Evolutionary conservation across 768 basidiomycete species (phyloP).

Genomic region (Panus rudis): DNA sequence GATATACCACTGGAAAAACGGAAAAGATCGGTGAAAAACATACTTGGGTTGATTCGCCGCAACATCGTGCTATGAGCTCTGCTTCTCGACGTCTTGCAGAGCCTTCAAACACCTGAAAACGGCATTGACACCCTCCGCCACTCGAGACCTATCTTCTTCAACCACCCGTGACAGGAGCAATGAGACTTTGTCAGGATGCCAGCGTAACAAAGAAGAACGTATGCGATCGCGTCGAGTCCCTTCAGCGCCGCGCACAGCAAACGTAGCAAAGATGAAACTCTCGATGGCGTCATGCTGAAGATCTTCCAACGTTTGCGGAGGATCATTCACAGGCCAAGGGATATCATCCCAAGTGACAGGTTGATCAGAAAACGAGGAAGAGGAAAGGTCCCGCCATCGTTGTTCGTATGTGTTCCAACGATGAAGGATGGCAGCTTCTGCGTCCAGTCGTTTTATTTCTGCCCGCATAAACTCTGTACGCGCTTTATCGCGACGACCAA

Average conservation of each 20-base stretch:
- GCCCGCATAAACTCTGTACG: slow-evolving; percentile 42
- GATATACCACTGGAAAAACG: no score
- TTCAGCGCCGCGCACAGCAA: slow-evolving; percentile 34
- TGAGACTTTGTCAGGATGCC: slow-evolving; percentile 63
- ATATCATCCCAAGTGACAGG: slow-evolving; percentile 42
- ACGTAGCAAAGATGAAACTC: slow-evolving; percentile 42
- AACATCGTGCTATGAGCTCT: no score
- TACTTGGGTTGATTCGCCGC: no score
- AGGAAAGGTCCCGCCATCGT: slow-evolving; percentile 39
- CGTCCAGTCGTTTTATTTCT: slow-evolving; percentile 39
- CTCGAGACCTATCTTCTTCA: slow-evolving; percentile 36
- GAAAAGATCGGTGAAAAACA: no score
- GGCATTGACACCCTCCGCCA: slow-evolving; percentile 39
- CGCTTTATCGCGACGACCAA: slow-evolving; percentile 42
- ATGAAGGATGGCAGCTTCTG: slow-evolving; percentile 30
- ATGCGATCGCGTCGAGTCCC: slow-evolving; percentile 45
- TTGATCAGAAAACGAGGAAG: slow-evolving; percentile 15
- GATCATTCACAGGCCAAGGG: slow-evolving; percentile 50
- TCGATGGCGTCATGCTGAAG: slow-evolving; percentile 36
- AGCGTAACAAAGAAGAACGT: slow-evolving; percentile 53
- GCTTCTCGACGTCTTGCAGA: slow-evolving; percentile 28
- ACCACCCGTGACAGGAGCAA: slow-evolving; percentile 35
- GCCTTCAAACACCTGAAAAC: slow-evolving; percentile 32
- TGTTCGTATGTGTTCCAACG: slow-evolving; percentile 51
- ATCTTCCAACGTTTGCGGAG: slow-evolving; percentile 17